phyloP scores from a whole-genome alignment of 306 rosid genomes.

The Prunus davidiana region DNA sequence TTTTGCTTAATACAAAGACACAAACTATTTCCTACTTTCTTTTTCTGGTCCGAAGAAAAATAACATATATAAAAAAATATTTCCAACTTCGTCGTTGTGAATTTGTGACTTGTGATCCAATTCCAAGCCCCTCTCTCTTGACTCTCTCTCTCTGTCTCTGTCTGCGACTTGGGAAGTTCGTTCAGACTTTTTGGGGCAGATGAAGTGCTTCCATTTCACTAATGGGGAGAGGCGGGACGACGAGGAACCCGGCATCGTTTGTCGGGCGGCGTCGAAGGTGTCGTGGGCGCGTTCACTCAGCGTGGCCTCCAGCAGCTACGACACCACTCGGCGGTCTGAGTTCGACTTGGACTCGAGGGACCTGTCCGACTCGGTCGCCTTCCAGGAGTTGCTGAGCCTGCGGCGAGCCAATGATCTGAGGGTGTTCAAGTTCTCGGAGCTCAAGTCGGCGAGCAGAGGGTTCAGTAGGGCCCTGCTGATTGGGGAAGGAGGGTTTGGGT shows the following conservation, averaged over 20 bases:
- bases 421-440: constrained; percentile 65
- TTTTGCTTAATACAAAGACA: neutral
- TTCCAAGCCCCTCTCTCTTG: constrained; percentile 12
- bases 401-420: constrained; percentile 75
- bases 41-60: neutral
- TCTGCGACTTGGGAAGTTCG: neutral
- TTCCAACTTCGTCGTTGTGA: neutral
- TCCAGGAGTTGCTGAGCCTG: constrained; percentile 52
- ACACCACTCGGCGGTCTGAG: constrained; percentile 57
- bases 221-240: constrained; percentile 50
- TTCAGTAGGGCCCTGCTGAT: constrained; percentile 67
- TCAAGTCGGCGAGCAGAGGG: constrained; percentile 73
- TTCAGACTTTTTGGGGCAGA: neutral
- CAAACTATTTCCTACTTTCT: neutral
- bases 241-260: constrained; percentile 39
- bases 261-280: constrained; percentile 55
- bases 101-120: neutral
- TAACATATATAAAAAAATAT: neutral
- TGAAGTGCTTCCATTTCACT: constrained; percentile 90
- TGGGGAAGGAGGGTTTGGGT: constrained; percentile 97
- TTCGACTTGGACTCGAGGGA: constrained; percentile 59
- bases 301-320: constrained; percentile 65
- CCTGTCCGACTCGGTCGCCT: constrained; percentile 52
- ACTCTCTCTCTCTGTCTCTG: constrained; percentile 11
- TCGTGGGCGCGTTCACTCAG: constrained; percentile 98